These are phyloP conservation scores for Solanum medicagineum DNA, from an alignment of 257 asterid species.

Conservation along the genomic window DNA sequence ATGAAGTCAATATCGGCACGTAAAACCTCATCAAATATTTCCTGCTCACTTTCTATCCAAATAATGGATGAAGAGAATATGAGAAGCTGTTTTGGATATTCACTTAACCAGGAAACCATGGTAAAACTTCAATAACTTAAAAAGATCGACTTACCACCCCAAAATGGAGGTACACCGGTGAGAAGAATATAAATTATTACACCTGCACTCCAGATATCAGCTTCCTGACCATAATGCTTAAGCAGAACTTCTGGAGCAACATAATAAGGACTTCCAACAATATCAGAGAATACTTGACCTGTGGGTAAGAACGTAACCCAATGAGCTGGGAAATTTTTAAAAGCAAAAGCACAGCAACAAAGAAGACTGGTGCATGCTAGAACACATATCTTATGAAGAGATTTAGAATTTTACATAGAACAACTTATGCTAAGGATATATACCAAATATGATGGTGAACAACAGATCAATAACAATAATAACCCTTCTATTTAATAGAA, in stretches of 20 bases:
- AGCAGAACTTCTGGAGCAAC: conserved; percentile 62
- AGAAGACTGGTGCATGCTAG: not conserved
- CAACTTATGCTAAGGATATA: not conserved
- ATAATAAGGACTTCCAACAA: conserved; percentile 67
- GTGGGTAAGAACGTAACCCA: not conserved
- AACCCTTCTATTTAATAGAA: not conserved
- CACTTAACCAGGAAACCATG: not conserved
- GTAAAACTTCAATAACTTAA: not conserved
- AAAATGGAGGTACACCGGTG: conserved; percentile 58
- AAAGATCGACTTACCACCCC: conserved; percentile 45
- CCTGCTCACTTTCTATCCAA: conserved; percentile 54
- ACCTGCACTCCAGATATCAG: conserved; percentile 69
- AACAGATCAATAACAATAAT: not conserved
- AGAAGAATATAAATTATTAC: conserved; percentile 56
- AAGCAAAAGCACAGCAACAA: not conserved
- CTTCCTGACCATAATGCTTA: conserved; percentile 42
- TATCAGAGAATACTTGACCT: conserved; percentile 48
- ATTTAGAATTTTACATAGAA: not conserved
- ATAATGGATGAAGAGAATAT: not conserved
- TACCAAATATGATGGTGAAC: not conserved
- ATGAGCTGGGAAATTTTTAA: not conserved
- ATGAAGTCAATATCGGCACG: conserved; percentile 45
- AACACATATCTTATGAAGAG: not conserved
- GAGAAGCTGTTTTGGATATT: not conserved
- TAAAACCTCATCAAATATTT: conserved; percentile 52